phyloP scores from a whole-genome alignment of 31 red algal species.

The Endocladia muricata region DNA sequence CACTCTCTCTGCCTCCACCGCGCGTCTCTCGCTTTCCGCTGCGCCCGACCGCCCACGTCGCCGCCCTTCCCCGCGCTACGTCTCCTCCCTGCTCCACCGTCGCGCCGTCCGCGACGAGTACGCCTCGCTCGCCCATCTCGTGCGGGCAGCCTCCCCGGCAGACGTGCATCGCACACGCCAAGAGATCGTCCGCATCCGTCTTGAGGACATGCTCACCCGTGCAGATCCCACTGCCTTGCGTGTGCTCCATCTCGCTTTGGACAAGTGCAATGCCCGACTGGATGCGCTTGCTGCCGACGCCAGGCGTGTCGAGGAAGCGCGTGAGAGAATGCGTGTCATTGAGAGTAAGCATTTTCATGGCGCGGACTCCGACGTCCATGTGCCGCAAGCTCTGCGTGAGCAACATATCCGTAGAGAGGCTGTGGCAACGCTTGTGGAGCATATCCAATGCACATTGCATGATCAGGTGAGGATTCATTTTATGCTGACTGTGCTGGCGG shows the following conservation, averaged over 20 bases:
- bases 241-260: slow-evolving; percentile 35
- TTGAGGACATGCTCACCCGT: slow-evolving; percentile 35
- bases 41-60: no score
- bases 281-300: slow-evolving; percentile 5
- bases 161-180: slow-evolving; percentile 31
- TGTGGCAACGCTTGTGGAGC: slow-evolving; percentile 24
- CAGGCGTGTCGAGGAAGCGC: slow-evolving; percentile 16
- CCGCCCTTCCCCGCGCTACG: no score
- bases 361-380: neutral
- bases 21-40: no score
- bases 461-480: slow-evolving; percentile 56
- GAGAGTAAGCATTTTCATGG: slow-evolving; percentile 49
- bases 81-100: no score
- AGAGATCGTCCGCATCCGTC: slow-evolving; percentile 45
- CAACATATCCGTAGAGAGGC: slow-evolving; percentile 38
- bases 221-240: slow-evolving; percentile 13
- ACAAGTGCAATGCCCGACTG: slow-evolving; percentile 25
- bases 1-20: no score
- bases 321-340: slow-evolving; percentile 44
- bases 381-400: slow-evolving; percentile 11
- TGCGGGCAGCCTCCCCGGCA: neutral
- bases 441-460: slow-evolving; percentile 33
- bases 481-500: slow-evolving; percentile 28
- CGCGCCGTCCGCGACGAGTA: slow-evolving; percentile 47
- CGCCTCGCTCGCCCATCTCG: slow-evolving; percentile 10